Base-by-base conservation (phyloP, 805 yeast genomes). In the Wickerhamiella shivajii region DNA sequence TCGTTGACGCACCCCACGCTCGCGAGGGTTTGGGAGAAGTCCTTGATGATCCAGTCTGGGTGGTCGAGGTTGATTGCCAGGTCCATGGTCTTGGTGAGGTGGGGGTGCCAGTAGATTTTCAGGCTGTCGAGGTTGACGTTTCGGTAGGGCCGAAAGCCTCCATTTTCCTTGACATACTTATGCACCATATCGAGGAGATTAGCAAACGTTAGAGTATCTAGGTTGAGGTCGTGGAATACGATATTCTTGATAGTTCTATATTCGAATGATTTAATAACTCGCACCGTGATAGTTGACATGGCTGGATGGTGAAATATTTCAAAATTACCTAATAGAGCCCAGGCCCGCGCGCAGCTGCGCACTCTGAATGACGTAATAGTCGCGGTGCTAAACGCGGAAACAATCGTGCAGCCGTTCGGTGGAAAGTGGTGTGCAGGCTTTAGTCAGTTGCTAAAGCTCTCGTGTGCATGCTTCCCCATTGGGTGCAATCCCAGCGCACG, bases 71-170 rank as follows among this genome's bases (percentile, higher is more conserved):
- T 90, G 41, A 90, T 78, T 29, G 84, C 90, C 44, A 90, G 63
- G 50, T 90, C 84, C 71, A 84, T 77, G 2, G 95, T 80, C 57
- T 90, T 90, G 19, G 93, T 69, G 9, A 92, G 90, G 54, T 87
- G 97, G 0, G 98, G 97, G 51, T 83, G 84, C 18, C 94, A 78
- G 57, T 90, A 90, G 5, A 90, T 66, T 55, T 90, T 90, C 37
- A 87, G 53, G 0, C 85, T 63, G 50, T 87, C 79, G 31, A 48
- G 46, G 5, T 44, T 61, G 7, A 80, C 79, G 39, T 66, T 78
- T 49, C 96, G 66, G 55, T 73, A 85, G 2, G 97, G 93, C 47
- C 95, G 66, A 39, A 74, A 69, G 0, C 70, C 72, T 5, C 90
- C 83, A 10, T 71, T 64, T 4, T 76, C 67, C 25, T 61, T 52